Evolutionary conservation across 2,329 filamentous ascomycete genomes (phyloP).

Genomic region (Ophiostoma triangulosporum): DNA sequence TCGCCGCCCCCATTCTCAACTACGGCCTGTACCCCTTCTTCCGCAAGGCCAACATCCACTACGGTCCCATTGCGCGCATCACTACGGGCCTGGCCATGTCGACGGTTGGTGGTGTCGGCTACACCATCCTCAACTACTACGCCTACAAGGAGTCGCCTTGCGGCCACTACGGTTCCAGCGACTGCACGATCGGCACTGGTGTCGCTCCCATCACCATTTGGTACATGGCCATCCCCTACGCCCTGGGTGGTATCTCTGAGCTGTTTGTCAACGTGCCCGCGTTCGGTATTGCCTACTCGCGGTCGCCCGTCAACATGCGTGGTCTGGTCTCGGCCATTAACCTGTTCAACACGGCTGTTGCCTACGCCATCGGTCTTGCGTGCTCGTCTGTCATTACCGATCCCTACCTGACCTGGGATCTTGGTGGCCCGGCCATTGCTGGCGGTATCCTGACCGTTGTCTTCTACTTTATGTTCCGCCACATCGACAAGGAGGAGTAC

Average conservation of each 20-base stretch:
- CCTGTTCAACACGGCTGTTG: constrained; percentile 56
- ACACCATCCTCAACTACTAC: constrained; percentile 28
- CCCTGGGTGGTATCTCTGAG: constrained; percentile 34
- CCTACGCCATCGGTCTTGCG: constrained; percentile 53
- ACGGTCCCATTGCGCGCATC: constrained; percentile 67
- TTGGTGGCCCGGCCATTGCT: constrained; percentile 33
- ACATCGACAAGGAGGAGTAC: constrained; percentile 34
- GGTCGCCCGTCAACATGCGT: constrained; percentile 64
- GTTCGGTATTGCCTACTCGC: constrained; percentile 45
- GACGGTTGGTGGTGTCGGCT: constrained; percentile 30
- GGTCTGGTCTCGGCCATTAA: constrained; percentile 55
- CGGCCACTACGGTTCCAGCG: constrained; percentile 25
- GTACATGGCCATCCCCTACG: constrained; percentile 42
- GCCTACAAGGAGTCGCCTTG: constrained; percentile 29
- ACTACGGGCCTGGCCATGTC: constrained; percentile 39
- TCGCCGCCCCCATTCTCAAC: constrained; percentile 61
- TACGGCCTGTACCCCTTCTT: constrained; percentile 53
- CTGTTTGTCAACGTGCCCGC: constrained; percentile 40
- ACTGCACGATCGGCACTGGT: constrained; percentile 22
- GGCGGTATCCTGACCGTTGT: constrained; percentile 29
- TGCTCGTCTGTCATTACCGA: constrained; percentile 33
- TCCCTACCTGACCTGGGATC: constrained; percentile 36
- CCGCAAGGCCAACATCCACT: constrained; percentile 47
- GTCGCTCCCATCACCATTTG: constrained; percentile 37
- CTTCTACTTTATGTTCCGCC: constrained; percentile 33